A percentile compares a stretch with the other conserved stretches of the same genome.
These are phyloP conservation scores for Petasospora rhodanensis DNA, from an alignment of 1,139 yeast species.

Conservation along the genomic window DNA sequence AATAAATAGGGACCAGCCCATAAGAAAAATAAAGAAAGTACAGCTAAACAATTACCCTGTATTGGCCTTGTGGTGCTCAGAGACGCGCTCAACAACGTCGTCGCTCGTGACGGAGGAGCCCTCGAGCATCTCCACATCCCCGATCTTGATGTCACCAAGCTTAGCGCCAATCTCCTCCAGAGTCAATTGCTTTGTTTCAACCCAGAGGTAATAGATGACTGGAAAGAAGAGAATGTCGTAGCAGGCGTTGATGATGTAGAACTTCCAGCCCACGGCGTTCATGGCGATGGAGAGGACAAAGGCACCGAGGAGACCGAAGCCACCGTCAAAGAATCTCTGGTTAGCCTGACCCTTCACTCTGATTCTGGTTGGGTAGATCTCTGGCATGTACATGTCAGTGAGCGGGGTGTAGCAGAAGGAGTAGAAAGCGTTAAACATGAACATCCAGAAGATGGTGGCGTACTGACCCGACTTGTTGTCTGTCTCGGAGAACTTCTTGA, in stretches of 20 bases:
- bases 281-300: slow-evolving; percentile 35
- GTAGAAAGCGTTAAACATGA: slow-evolving; percentile 32
- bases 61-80: no score
- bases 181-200: slow-evolving; percentile 42
- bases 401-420: slow-evolving; percentile 17
- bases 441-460: slow-evolving; percentile 45
- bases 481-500: slow-evolving; percentile 31
- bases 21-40: no score
- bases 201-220: slow-evolving; percentile 36
- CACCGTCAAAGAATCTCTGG: slow-evolving; percentile 9
- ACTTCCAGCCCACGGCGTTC: slow-evolving; percentile 35
- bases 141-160: slow-evolving; percentile 27
- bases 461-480: slow-evolving; percentile 34
- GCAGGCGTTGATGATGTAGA: slow-evolving; percentile 29
- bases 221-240: slow-evolving; percentile 25
- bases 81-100: no score
- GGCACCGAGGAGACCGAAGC: slow-evolving; percentile 24
- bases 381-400: slow-evolving; percentile 40
- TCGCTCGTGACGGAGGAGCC: no score
- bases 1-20: no score
- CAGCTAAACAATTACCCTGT: no score
- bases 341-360: slow-evolving; percentile 38
- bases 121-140: slow-evolving; percentile 4
- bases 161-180: slow-evolving; percentile 43
- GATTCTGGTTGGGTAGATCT: slow-evolving; percentile 41